Evolutionary conservation across 495 filamentous ascomycete genomes (phyloP), one percentile per base, ranked within the genome.

Genomic region (Parmelia sp.): DNA sequence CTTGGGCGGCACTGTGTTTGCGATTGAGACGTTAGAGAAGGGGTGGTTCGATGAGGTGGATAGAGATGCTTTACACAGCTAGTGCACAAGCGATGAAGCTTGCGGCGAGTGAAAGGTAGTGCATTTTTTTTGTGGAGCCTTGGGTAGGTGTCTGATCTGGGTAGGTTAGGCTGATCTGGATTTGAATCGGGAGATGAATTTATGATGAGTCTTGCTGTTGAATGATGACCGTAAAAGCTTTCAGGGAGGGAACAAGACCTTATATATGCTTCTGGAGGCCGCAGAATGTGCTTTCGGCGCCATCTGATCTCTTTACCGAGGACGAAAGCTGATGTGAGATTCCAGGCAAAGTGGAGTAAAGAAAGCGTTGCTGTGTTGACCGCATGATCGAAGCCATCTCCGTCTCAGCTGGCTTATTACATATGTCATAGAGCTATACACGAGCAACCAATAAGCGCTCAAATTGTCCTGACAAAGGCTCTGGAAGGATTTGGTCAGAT

Each of bases 1-100:
- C 63, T 37, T 65, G 56, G 14, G 45, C 44, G 31, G 63, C 19
- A 35, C 63, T 65, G 40, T 25, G 12, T 11, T 7, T 47, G 23
- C 15, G 36, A 25, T 8, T 21, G 14, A 57, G 25, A 45, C 15
- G 53, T 63, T 37, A 63, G 61, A 63, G 21, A 45, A 42, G 45
- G 6, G 35, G 8, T 23, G 27, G 33, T 14, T 3, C 9, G 21
- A 6, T 31, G 8, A 25, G 45, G 11, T 47, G 47, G 15, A n/a
- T n/a, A n/a, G n/a, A n/a, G 12, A 39, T 35, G 0, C 4, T 7
- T 58, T 63, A 63, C 61, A 35, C 23, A 31, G 19, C 29, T n/a
- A n/a, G 33, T 0, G 56, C 25, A 36, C 53, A 63, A 45, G 61
- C 49, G 25, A 58, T 36, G 15, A 21, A n/a, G 61, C 61, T 57